Base-by-base conservation (phyloP, 352 stramenopile species). In the Globisporangium paroecandrum region DNA sequence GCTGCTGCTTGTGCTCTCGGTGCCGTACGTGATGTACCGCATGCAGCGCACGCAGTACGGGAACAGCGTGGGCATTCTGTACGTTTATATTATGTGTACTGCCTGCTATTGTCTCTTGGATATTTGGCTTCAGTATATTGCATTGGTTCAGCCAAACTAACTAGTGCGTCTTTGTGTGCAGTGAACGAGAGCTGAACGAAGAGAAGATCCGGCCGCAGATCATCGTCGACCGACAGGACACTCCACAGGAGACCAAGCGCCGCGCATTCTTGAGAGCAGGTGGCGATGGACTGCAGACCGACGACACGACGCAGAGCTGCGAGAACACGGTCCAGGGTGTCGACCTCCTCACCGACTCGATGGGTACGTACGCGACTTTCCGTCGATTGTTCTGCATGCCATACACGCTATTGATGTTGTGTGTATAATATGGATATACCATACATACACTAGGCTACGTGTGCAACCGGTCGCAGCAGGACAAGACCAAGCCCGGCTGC, bases 161-260 rank as follows among this genome's bases (percentile, higher is more conserved):
- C 8, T 38, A 12, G 10, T 8, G 0, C 12, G 55, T 49, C 4
- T 22, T 22, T 49, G 41, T 9, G 15, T 49, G 41, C 41, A 87
- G 81, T 27, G 72, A 71, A 0, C 59, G 76, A 24, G 76, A 87
- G 53, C 72, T 90, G 43, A 81, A 74, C 9, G 82, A 92, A 73
- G 77, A 83, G 1, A 74, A 66, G 55, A 89, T 92, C 59, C 77
- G 74, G 9, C 80, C 84, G n/a, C 58, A 81, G 41, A 90, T 90
- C 68, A 77, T 92, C 32, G 71, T 92, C 47, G 81, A 90, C 25
- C 68, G 74, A 51, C 56, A 67, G 6, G 62, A 74, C 20, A 69
- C 24, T 4, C 61, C 58, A 6, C 43, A 70, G 24, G 66, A 74
- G 34, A 79, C 66, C 5, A 74, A 77, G 4, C 72, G 78, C 6